These are phyloP conservation scores for Lasiosphaeria miniovina DNA, from an alignment of 495 filamentous ascomycete genomes.

Conservation along the genomic window DNA sequence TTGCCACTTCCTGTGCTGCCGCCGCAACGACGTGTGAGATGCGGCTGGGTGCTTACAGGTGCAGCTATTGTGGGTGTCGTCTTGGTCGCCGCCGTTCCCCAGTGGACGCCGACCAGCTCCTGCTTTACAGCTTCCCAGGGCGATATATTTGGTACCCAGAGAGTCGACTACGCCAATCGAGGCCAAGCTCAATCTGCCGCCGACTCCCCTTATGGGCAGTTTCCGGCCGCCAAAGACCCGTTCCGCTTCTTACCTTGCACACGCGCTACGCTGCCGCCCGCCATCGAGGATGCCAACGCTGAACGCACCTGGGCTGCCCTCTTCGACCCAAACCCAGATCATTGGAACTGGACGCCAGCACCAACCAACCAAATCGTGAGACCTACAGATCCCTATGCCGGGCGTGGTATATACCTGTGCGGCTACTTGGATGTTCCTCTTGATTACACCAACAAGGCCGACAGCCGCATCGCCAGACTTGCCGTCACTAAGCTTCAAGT, in stretches of 20 bases:
- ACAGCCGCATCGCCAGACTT: slow-evolving; percentile 40
- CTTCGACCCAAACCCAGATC: slow-evolving; percentile 40
- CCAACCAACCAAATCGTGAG: slow-evolving; percentile 3
- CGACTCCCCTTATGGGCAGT: slow-evolving; percentile 33
- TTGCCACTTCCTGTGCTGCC: not conserved
- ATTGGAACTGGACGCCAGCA: slow-evolving; percentile 42
- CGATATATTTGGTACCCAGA: not conserved
- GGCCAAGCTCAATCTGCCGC: not conserved
- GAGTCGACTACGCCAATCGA: not conserved
- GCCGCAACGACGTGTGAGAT: not conserved
- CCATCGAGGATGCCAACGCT: slow-evolving; percentile 33
- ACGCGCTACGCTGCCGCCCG: slow-evolving; percentile 32
- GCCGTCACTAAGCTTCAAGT: slow-evolving; percentile 46
- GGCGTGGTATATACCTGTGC: slow-evolving; percentile 44
- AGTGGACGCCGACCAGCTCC: not conserved
- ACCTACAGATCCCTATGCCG: slow-evolving; percentile 29
- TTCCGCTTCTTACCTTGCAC: slow-evolving; percentile 47
- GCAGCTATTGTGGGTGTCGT: slow-evolving; percentile 7
- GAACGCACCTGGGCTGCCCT: slow-evolving; percentile 36
- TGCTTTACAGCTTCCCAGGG: not conserved
- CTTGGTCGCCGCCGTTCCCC: slow-evolving; percentile 8
- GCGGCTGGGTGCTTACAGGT: slow-evolving; percentile 13
- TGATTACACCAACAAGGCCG: slow-evolving; percentile 44
- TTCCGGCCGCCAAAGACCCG: slow-evolving; percentile 36
- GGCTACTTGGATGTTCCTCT: slow-evolving; percentile 47